phyloP scores from a whole-genome alignment of 768 basidiomycete species.

The Psilocybe sp. region DNA sequence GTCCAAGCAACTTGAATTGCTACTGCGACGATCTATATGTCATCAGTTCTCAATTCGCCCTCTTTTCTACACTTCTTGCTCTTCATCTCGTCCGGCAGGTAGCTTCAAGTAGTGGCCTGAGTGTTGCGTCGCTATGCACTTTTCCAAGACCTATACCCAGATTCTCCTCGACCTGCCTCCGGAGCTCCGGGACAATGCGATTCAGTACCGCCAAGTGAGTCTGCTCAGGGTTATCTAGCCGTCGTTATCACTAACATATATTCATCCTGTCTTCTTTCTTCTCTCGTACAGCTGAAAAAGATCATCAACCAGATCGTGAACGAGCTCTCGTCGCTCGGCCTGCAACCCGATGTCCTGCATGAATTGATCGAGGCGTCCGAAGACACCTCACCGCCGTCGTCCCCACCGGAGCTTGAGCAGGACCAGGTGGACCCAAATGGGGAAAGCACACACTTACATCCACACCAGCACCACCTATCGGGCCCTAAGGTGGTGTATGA shows the following conservation, averaged over 20 bases:
- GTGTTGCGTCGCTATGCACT: conserved; percentile 51
- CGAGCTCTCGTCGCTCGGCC: conserved; percentile 73
- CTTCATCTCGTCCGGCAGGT: not conserved
- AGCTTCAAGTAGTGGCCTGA: too few species aligned
- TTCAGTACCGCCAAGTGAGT: conserved; percentile 78
- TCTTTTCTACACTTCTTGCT: not conserved
- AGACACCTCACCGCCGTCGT: not conserved
- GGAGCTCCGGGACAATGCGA: conserved; percentile 73
- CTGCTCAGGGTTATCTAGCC: too few species aligned
- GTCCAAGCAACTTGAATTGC: too few species aligned
- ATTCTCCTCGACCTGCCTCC: conserved; percentile 66
- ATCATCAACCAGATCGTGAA: conserved; percentile 79
- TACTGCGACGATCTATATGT: too few species aligned
- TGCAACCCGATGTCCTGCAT: conserved; percentile 47
- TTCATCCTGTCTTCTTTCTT: not conserved
- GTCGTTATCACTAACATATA: not conserved
- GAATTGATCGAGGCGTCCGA: conserved; percentile 30
- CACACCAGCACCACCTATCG: too few species aligned
- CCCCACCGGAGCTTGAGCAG: not conserved
- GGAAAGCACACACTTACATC: too few species aligned
- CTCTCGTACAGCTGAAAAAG: conserved; percentile 71
- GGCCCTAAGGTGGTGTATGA: conserved; percentile 48
- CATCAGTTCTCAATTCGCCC: too few species aligned
- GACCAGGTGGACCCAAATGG: too few species aligned
- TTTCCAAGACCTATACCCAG: conserved; percentile 66